phyloP scores from a whole-genome alignment of 2,329 filamentous ascomycete species.

The Aschersonia sp. region DNA sequence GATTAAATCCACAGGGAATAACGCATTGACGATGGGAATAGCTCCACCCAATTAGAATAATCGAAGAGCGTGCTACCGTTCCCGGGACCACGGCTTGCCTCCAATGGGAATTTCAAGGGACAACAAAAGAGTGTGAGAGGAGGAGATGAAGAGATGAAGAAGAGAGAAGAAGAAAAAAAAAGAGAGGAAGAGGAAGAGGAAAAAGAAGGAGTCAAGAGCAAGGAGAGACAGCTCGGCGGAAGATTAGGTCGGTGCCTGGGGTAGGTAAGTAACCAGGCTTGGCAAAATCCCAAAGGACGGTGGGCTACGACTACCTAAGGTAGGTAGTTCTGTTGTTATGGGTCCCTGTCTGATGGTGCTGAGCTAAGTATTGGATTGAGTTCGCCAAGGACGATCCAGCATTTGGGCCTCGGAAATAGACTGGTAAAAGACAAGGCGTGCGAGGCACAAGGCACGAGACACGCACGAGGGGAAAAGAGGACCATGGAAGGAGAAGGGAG shows the following conservation, averaged over 20 bases:
- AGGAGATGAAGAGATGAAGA: neutral
- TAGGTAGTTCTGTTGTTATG: neutral
- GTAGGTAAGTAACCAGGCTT: neutral
- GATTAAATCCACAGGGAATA: neutral
- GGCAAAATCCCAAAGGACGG: neutral
- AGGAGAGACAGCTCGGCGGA: neutral
- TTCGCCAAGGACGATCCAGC: constrained; percentile 4
- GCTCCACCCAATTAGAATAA: neutral
- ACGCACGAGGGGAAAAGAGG: neutral
- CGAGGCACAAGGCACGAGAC: neutral
- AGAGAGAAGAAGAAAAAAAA: neutral
- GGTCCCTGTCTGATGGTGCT: constrained; percentile 2
- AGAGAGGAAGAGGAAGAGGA: neutral
- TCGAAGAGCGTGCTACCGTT: no score
- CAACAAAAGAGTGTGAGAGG: no score
- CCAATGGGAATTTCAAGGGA: no score
- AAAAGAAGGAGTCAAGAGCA: neutral
- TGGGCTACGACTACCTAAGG: neutral
- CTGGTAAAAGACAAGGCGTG: neutral
- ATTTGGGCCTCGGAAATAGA: constrained; percentile 2
- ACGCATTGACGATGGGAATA: neutral
- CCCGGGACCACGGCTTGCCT: no score
- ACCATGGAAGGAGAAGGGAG: neutral
- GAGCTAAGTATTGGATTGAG: neutral
- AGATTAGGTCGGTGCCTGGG: no score